Evolutionary conservation across 1,284 basidiomycete species (phyloP).

Genomic region (Ustilago trichophora): DNA sequence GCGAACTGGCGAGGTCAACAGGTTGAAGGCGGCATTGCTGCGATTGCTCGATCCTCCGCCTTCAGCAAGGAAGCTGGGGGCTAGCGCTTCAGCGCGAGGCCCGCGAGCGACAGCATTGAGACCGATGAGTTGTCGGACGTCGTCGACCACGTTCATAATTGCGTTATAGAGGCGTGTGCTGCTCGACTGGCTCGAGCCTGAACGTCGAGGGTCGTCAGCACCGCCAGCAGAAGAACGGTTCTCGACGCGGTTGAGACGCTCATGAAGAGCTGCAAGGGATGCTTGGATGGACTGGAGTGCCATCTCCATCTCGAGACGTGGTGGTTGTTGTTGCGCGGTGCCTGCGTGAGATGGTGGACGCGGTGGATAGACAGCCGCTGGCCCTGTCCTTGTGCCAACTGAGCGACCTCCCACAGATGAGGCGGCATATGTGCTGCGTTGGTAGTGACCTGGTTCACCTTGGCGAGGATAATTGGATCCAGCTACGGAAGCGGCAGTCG

Average conservation of each 20-base stretch:
- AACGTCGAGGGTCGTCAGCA: slow-evolving; percentile 22
- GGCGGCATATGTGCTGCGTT: slow-evolving; percentile 46
- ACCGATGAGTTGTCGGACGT: slow-evolving; percentile 34
- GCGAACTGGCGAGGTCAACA: slow-evolving; percentile 39
- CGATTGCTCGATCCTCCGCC: slow-evolving; percentile 15
- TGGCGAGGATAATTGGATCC: slow-evolving; percentile 36
- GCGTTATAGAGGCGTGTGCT: slow-evolving; percentile 24
- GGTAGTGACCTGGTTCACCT: slow-evolving; percentile 21
- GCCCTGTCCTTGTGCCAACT: slow-evolving; percentile 20
- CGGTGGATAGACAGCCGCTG: slow-evolving; percentile 17
- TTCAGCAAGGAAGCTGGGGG: slow-evolving; percentile 40
- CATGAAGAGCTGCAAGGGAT: slow-evolving; percentile 85
- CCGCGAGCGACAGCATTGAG: slow-evolving; percentile 17
- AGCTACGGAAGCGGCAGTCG: slow-evolving; percentile 32
- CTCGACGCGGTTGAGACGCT: slow-evolving; percentile 73
- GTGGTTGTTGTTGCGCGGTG: slow-evolving; percentile 16
- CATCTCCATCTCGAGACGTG: slow-evolving; percentile 53
- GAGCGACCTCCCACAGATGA: slow-evolving; percentile 58
- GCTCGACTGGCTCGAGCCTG: slow-evolving; percentile 6
- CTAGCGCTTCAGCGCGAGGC: slow-evolving; percentile 28
- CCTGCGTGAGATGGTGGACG: slow-evolving; percentile 39
- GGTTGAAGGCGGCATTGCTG: slow-evolving; percentile 17
- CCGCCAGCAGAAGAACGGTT: slow-evolving; percentile 13
- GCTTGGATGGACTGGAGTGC: slow-evolving; percentile 82
- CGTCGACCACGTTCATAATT: slow-evolving; percentile 33